Conservation (phyloP, 345 rosid genomes). For the Capsella bursapastoris region DNA sequence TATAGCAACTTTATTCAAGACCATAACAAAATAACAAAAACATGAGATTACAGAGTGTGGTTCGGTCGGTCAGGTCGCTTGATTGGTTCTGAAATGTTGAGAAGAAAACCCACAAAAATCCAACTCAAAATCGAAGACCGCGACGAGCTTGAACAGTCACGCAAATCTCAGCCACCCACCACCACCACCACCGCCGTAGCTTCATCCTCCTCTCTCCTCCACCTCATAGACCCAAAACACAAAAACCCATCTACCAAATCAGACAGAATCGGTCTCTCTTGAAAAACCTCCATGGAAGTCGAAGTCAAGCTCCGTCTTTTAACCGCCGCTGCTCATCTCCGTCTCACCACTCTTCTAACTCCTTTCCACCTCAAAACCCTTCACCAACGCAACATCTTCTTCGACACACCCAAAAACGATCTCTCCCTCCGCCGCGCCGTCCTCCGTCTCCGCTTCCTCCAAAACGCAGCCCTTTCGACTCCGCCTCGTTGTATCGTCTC, state of each 20-base stretch:
- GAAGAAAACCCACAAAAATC: slow-evolving; percentile 84
- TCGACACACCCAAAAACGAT: slow-evolving; percentile 59
- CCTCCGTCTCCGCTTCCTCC: slow-evolving; percentile 65
- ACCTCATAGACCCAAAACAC: slow-evolving; percentile 60
- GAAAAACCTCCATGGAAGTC: slow-evolving; percentile 65
- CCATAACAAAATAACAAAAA: neutral
- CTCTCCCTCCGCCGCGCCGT: slow-evolving; percentile 58
- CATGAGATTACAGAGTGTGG: too few species aligned
- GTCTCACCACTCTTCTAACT: slow-evolving; percentile 57
- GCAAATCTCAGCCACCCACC: slow-evolving; percentile 50
- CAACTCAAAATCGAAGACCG: slow-evolving; percentile 84
- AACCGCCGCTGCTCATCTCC: slow-evolving; percentile 52
- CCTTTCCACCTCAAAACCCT: slow-evolving; percentile 64
- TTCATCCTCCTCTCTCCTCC: slow-evolving; percentile 57
- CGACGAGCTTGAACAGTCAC: slow-evolving; percentile 82
- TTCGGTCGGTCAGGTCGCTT: neutral
- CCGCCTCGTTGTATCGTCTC: slow-evolving; percentile 58
- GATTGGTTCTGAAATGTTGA: slow-evolving; percentile 62
- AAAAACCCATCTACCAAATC: slow-evolving; percentile 61
- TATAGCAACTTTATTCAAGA: too few species aligned
- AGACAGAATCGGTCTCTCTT: slow-evolving; percentile 70
- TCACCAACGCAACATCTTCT: slow-evolving; percentile 72
- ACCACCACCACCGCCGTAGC: slow-evolving; percentile 39
- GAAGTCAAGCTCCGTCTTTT: slow-evolving; percentile 77
- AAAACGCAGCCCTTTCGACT: slow-evolving; percentile 18